Conservation (phyloP, 441 rosid species). For the Raphanus hybrid region DNA sequence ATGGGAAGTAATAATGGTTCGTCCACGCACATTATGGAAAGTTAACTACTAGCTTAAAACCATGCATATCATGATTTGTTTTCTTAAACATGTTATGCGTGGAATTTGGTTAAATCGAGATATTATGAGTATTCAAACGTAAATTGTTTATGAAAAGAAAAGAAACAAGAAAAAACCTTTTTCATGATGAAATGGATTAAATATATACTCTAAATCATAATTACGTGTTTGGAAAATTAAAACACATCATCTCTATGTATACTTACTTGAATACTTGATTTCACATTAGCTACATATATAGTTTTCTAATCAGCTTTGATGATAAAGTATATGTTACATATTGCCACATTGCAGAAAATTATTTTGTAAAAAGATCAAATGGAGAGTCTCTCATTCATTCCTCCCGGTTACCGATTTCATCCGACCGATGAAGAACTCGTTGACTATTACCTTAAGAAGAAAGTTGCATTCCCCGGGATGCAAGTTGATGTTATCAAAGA, state of each 20-base stretch:
- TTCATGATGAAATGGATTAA: slow-evolving; percentile 19
- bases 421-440: slow-evolving; percentile 83
- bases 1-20: slow-evolving; percentile 20
- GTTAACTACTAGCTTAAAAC: slow-evolving; percentile 26
- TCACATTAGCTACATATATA: slow-evolving; percentile 17
- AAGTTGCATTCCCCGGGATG: slow-evolving; percentile 60
- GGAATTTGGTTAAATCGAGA: slow-evolving; percentile 15
- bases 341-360: slow-evolving; percentile 25
- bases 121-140: slow-evolving; percentile 14
- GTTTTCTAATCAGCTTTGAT: slow-evolving; percentile 1
- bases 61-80: slow-evolving; percentile 29
- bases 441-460: slow-evolving; percentile 69
- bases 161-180: too few species aligned
- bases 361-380: slow-evolving; percentile 9
- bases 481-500: slow-evolving; percentile 74
- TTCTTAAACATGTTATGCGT: neutral
- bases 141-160: neutral
- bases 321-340: neutral
- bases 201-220: slow-evolving; percentile 16
- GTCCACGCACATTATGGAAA: slow-evolving; percentile 12
- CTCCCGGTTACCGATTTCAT: slow-evolving; percentile 76
- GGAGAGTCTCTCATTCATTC: slow-evolving; percentile 58
- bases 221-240: neutral
- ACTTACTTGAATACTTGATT: slow-evolving; percentile 14
- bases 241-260: slow-evolving; percentile 1